Conservation (phyloP, 371 early-diverging fungal species). For the Parasitella parasitica region DNA sequence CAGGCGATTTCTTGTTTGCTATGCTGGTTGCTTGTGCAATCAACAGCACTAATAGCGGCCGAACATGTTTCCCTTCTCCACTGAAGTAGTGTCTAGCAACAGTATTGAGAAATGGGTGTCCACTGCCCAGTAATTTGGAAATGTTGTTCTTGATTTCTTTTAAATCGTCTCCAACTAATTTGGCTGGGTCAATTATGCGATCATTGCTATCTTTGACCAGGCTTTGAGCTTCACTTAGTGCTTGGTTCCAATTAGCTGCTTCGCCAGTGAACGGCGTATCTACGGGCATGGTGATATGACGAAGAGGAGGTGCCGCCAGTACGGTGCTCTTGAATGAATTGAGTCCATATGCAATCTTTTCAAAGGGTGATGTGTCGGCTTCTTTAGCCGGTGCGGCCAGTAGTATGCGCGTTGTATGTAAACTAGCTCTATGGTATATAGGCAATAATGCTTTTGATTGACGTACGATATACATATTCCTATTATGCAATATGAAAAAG, state of each 20-base stretch:
- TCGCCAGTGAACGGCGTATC: conserved; percentile 36
- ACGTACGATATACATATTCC: not conserved
- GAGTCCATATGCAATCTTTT: conserved; percentile 33
- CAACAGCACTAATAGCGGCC: conserved; percentile 89
- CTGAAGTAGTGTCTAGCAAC: conserved; percentile 90
- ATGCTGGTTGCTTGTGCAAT: conserved; percentile 81
- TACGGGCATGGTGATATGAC: conserved; percentile 12
- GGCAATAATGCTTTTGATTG: not conserved
- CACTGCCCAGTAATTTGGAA: conserved; percentile 76
- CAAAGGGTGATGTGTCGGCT: conserved; percentile 25
- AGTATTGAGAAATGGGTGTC: conserved; percentile 85
- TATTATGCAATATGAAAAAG: not conserved
- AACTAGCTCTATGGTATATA: not conserved
- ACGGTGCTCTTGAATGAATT: conserved; percentile 23
- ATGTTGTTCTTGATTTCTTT: conserved; percentile 85
- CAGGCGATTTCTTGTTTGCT: conserved; percentile 16
- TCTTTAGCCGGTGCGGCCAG: not conserved
- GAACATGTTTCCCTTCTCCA: conserved; percentile 88
- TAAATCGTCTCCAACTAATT: conserved; percentile 77
- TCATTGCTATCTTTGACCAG: conserved; percentile 37
- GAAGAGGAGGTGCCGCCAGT: conserved; percentile 14
- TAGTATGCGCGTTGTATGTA: not conserved
- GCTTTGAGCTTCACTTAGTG: conserved; percentile 53
- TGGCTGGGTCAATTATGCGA: conserved; percentile 54
- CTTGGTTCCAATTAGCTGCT: conserved; percentile 53